Conservation (phyloP, 164 flowering plant genomes). For the Liriodendron chinense region DNA sequence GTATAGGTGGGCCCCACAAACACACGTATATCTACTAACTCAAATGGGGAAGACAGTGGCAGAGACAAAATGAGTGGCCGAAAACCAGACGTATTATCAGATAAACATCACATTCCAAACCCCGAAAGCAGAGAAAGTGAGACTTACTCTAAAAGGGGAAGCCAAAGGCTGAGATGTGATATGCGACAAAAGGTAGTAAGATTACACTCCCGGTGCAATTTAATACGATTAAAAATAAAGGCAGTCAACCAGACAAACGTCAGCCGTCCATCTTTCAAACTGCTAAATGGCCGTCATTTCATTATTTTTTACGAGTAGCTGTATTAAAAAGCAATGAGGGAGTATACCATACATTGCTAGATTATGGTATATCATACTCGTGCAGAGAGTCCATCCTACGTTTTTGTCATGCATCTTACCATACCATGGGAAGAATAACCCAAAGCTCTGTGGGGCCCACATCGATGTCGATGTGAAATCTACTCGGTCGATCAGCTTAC, state of each 20-base stretch:
- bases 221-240: neutral
- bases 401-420: too few relatives aligned
- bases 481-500: too few relatives aligned
- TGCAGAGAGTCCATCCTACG: too few relatives aligned
- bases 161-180: neutral
- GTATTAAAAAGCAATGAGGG: too few relatives aligned
- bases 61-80: neutral
- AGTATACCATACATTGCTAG: too few relatives aligned
- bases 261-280: neutral
- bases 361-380: too few relatives aligned
- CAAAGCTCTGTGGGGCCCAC: too few relatives aligned
- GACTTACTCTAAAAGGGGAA: neutral
- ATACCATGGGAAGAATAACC: too few relatives aligned
- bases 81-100: neutral
- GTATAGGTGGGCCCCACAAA: too few relatives aligned
- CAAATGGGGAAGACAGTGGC: neutral
- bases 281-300: neutral
- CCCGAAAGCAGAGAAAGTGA: neutral
- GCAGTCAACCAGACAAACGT: conserved; percentile 4
- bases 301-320: neutral
- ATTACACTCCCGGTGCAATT: neutral
- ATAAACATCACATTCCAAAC: neutral
- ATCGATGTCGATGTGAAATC: too few relatives aligned
- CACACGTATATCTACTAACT: too few relatives aligned
- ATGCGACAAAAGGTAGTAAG: neutral